phyloP scores from a whole-genome alignment of 305 asterid species.

The Solanum hybrid region DNA sequence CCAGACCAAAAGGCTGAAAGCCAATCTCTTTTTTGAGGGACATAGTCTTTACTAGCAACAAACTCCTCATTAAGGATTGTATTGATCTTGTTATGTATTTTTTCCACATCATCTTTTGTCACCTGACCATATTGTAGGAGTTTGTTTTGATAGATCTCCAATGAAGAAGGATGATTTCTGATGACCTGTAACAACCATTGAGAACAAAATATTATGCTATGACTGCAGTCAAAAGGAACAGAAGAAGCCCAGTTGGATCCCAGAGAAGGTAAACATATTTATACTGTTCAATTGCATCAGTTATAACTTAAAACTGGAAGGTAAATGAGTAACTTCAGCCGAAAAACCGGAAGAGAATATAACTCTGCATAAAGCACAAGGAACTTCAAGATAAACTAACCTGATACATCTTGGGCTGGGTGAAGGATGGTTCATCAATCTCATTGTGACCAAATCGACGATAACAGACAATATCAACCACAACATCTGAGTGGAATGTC shows the following conservation, averaged over 20 bases:
- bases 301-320: neutral
- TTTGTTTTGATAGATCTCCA: conserved; percentile 24
- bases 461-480: conserved; percentile 33
- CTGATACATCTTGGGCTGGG: conserved; percentile 49
- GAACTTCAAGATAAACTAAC: neutral
- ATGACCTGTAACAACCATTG: conserved; percentile 19
- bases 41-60: conserved; percentile 69
- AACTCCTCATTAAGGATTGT: conserved; percentile 28
- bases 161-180: conserved; percentile 25
- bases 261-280: neutral
- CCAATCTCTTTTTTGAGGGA: conserved; percentile 79
- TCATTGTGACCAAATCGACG: conserved; percentile 37
- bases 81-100: conserved; percentile 17
- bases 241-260: neutral
- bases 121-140: conserved; percentile 21
- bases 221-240: neutral
- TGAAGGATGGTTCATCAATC: conserved; percentile 32
- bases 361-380: neutral
- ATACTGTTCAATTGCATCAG: neutral
- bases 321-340: neutral
- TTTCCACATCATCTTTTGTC: conserved; percentile 19
- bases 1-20: conserved; percentile 88
- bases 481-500: conserved; percentile 78
- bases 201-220: neutral
- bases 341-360: neutral